These are phyloP conservation scores for Pilatotrama ljubarskyi DNA, from an alignment of 768 basidiomycete species.

Conservation along the genomic window DNA sequence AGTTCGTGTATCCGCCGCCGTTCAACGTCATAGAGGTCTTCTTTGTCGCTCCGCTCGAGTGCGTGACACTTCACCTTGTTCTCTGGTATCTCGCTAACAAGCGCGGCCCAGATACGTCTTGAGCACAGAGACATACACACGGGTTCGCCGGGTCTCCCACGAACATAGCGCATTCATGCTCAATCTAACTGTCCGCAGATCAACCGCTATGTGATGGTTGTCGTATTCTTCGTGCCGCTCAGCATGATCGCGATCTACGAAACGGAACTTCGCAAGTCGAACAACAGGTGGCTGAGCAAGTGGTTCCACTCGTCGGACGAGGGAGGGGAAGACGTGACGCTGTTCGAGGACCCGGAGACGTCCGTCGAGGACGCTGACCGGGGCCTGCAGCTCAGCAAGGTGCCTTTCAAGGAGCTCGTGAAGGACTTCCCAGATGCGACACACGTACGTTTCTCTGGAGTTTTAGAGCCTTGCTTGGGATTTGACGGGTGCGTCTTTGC, in stretches of 20 bases:
- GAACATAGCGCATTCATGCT: not conserved
- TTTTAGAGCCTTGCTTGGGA: too few relatives aligned
- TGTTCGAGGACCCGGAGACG: constrained; percentile 59
- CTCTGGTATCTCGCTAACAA: not conserved
- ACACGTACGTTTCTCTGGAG: constrained; percentile 47
- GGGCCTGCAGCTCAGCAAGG: constrained; percentile 67
- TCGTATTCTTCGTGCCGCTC: constrained; percentile 80
- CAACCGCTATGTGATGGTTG: constrained; percentile 76
- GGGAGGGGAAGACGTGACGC: constrained; percentile 54
- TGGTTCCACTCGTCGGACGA: constrained; percentile 68
- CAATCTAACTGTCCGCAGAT: constrained; percentile 40
- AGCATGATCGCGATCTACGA: constrained; percentile 75
- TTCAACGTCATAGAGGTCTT: constrained; percentile 87
- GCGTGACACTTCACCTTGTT: constrained; percentile 31
- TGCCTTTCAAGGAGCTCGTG: constrained; percentile 68
- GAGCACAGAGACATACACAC: constrained; percentile 55
- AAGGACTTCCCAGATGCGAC: constrained; percentile 72
- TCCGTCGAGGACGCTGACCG: constrained; percentile 51
- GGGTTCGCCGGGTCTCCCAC: constrained; percentile 34
- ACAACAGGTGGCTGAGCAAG: constrained; percentile 62
- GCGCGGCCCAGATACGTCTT: constrained; percentile 42
- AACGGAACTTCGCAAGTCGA: constrained; percentile 48
- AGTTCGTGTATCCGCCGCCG: constrained; percentile 86
- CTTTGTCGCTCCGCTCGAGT: constrained; percentile 87
- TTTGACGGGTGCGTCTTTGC: not conserved